Base-by-base conservation (phyloP, 352 stramenopile species). In the Phytophthora tubulina region DNA sequence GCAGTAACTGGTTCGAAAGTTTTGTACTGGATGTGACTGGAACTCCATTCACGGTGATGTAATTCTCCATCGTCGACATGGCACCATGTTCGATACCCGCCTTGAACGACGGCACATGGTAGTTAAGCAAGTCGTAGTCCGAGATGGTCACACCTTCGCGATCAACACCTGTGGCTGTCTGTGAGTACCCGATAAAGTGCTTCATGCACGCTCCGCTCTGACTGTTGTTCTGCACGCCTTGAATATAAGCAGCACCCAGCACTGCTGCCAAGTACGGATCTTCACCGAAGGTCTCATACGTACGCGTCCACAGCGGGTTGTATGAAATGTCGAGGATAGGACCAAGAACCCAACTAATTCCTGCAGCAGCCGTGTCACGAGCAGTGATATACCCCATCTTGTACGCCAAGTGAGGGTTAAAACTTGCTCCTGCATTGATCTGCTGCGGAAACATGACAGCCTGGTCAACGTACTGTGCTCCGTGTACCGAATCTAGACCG, bases 251-350 rank as follows among this genome's bases (percentile, higher is more conserved):
- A 32, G 73, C 68, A 0, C 79, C 90, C 72, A 98, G 88, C n/a
- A 82, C 70, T 1, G 86, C 83, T 0, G 87, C 82, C 15, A 97
- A 45, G 36, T 88, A 75, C 6, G 89, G 89, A 63, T 98, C 91
- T 83, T 98, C 91, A 7, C 95, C 93, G 82, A 98, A 98, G 11
- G 93, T 98, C 73, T 98, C 95, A 62, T 90, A 98, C 3, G 93
- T 87, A 0, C 94, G 78, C 2, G 85, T 74, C 93, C 93, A 98
- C 39, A 93, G 76, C 7, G 90, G 88, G 57, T 97, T 90, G 57
- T 89, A 88, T 1, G 87, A 84, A 50, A 98, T 77, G 54, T 93
- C 85, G 27, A 91, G 71, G 13, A 97, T 89, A 0, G 94, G 92
- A 15, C 79, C 82, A 67, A 98, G 96, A 0, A 98, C 65, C 92